Conservation (phyloP, 495 filamentous ascomycete genomes). For the Ramalina intermedia region DNA sequence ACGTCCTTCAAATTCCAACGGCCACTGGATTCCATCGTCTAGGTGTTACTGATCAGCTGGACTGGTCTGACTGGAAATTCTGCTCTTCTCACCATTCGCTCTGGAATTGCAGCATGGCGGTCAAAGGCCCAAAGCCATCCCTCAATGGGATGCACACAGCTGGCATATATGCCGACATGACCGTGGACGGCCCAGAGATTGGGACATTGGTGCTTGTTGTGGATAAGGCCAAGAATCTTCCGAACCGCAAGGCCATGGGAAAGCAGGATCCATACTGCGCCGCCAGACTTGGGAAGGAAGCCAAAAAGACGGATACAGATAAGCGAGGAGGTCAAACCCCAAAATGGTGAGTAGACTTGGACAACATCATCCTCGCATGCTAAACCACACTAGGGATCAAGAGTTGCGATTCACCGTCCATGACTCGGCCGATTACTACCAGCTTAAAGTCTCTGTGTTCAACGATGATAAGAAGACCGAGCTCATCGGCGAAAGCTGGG, state of each 20-base stretch:
- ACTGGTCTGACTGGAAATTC: no score
- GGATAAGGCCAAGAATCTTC: conserved; percentile 89
- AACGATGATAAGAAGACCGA: conserved; percentile 97
- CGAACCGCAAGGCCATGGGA: conserved; percentile 89
- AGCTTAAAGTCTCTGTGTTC: conserved; percentile 88
- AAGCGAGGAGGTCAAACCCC: conserved; percentile 90
- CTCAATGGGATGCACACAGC: conserved; percentile 52
- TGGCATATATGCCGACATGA: conserved; percentile 93
- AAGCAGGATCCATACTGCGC: conserved; percentile 98
- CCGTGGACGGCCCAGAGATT: conserved; percentile 84
- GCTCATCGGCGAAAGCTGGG: conserved; percentile 83
- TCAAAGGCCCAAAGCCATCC: conserved; percentile 23
- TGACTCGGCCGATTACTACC: conserved; percentile 89
- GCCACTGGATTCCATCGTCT: no score
- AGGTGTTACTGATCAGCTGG: no score
- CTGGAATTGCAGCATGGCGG: conserved; percentile 14
- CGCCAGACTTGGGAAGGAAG: conserved; percentile 85
- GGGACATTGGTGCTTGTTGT: conserved; percentile 85
- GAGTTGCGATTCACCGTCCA: conserved; percentile 93
- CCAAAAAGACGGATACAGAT: conserved; percentile 93
- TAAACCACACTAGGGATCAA: conserved; percentile 58
- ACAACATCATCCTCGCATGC: neutral
- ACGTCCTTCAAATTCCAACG: no score
- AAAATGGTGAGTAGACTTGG: conserved; percentile 53
- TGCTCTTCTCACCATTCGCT: no score